Percentiles rank a stretch among this genome's conserved stretches.
Evolutionary conservation across 2,329 filamentous ascomycete genomes (phyloP).

Genomic region (Pseudogymnoascus sp.): DNA sequence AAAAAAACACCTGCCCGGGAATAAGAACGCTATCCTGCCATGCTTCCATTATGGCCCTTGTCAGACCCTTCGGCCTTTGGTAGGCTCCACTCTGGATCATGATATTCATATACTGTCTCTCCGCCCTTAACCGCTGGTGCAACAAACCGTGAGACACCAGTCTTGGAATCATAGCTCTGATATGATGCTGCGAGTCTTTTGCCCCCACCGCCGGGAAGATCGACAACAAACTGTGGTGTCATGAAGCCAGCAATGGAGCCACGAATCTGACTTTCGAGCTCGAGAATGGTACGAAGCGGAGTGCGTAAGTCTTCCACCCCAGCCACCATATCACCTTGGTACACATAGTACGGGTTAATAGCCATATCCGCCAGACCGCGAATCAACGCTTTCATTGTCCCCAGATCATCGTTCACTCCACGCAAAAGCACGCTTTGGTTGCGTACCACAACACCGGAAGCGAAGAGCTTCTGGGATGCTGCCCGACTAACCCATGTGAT

Average conservation of each 20-base stretch:
- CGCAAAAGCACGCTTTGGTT: conserved; percentile 53
- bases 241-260: conserved; percentile 54
- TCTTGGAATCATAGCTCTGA: conserved; percentile 43
- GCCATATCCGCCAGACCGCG: conserved; percentile 45
- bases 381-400: conserved; percentile 46
- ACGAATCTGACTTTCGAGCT: conserved; percentile 48
- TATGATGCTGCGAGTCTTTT: conserved; percentile 49
- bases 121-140: conserved; percentile 45
- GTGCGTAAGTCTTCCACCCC: conserved; percentile 55
- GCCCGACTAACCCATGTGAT: conserved; percentile 50
- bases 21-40: background rate
- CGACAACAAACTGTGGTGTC: conserved; percentile 54
- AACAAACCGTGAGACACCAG: conserved; percentile 45
- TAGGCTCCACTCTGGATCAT: conserved; percentile 36
- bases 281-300: conserved; percentile 47
- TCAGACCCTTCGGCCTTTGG: background rate
- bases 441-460: conserved; percentile 44
- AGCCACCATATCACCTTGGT: conserved; percentile 54
- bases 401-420: conserved; percentile 47
- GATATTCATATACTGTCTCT: conserved; percentile 46
- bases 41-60: background rate
- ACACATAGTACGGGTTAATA: conserved; percentile 53
- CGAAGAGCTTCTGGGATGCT: conserved; percentile 42
- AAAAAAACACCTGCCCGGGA: background rate
- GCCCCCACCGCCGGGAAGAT: conserved; percentile 54